Base-by-base conservation (phyloP, 73 alveolate genomes). In the Paramecium sexaurelia region DNA sequence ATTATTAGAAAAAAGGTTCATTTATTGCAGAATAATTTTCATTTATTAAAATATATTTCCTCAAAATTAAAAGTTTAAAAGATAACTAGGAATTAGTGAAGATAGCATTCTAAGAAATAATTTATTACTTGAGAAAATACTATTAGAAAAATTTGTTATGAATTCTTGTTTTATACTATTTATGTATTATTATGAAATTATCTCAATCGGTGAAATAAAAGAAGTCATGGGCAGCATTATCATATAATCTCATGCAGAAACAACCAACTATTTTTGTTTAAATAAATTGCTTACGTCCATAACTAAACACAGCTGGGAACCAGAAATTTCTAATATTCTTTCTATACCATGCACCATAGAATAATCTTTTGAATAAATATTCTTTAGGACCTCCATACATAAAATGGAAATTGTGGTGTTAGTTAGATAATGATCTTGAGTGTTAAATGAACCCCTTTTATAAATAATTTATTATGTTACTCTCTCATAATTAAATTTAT, bases 141-240 rank as follows among this genome's bases (percentile, higher is more conserved):
- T 78, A 3, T 78, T 78, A 33, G 90, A 78, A 43, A 78, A 75
- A 41, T 39, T n/a, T 37, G n/a, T 22, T 78, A 78, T 29, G 86
- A 37, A 37, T 27, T 71, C 43, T 40, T n/a, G 86, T 35, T 35
- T 71, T 66, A 66, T 66, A 66, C 43, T 66, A 29, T 73, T 78
- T 78, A 37, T 78, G 71, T 78, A 24, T 78, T 41, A 41, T 78
- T 37, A 78, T 45, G 32, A 19, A 20, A 22, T 26, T 24, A 32
- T 41, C 90, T 88, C 94, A 88, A 82, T 88, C 94, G 17, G 94
- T 68, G 94, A 88, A 88, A 69, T 88, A 88, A 71, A 88, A 88
- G 69, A 55, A 88, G 83, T 88, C 94, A 82, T 88, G 87, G 73
- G 91, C 85, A 32, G 39, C 55, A 61, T 88, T 88, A 41, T 88